Base-by-base conservation (phyloP, 2,329 filamentous ascomycete genomes). In the Davidsoniella virescens region DNA sequence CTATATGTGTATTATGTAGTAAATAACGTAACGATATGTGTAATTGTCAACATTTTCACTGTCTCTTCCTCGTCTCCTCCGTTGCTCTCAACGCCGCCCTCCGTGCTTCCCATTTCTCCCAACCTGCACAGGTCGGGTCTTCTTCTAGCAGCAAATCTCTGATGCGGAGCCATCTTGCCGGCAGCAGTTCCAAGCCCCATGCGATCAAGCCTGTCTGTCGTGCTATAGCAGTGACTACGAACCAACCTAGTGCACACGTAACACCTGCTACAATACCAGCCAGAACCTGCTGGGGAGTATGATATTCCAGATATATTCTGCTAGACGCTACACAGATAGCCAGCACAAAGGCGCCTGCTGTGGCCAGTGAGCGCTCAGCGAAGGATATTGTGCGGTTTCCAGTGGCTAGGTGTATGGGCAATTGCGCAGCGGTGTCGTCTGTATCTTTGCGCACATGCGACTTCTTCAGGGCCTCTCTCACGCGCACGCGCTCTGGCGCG, bases 231-330 rank as follows among this genome's bases (percentile, higher is more conserved):
- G 85, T 93, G 46, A 80, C 68, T 1, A 67, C 62, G 60, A 94
- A 98, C 92, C 92, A 98, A 1, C 67, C 72, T 2, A 84, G 59
- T 0, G 84, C 88, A 58, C 81, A 86, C 1, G 76, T 60, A 1
- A 74, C 67, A 0, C 92, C 92, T 1, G 84, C 85, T 8, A 65
- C 67, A 56, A 73, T 78, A 2, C 92, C 92, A 1, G 82, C 84
- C n/a, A 87, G 59, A 8, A 98, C 92, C 68, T 98, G 92, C 59
- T 73, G 80, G 37, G 77, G 72, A 0, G 90, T 95, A 65, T 98
- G 92, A 62, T 98, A 98, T 63, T 81, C 87, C 54, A 98, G 70
- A 62, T 98, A 98, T 42, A 94, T 75, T 50, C 92, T 75, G 59
- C 87, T 94, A 64, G 76, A 78, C 17, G 88, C 84, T 5, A 95